phyloP scores from a whole-genome alignment of 108 stramenopile species.

The Nitzschia sp. region DNA sequence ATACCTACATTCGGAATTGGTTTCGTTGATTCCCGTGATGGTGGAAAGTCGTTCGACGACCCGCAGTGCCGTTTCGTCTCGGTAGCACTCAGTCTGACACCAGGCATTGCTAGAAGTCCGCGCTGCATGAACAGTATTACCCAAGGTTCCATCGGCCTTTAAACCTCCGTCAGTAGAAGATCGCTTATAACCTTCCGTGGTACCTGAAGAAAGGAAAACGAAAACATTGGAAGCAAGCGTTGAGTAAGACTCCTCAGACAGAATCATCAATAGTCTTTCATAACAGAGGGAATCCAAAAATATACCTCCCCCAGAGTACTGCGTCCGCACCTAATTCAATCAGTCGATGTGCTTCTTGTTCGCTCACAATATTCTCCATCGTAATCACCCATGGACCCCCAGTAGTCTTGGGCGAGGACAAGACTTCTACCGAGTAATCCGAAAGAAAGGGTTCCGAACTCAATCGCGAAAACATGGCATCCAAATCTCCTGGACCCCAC shows the following conservation, averaged over 20 bases:
- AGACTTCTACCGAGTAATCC: constrained; percentile 47
- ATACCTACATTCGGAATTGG: constrained; percentile 72
- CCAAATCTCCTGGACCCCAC: constrained; percentile 61
- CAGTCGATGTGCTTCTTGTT: constrained; percentile 66
- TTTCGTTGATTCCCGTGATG: constrained; percentile 47
- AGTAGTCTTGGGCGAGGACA: constrained; percentile 56
- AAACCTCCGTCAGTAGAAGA: constrained; percentile 29
- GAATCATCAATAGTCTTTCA: constrained; percentile 13
- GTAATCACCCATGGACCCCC: constrained; percentile 83
- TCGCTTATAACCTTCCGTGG: not conserved
- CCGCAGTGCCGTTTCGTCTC: constrained; percentile 34
- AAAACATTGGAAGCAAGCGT: no score
- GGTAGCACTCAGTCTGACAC: constrained; percentile 67
- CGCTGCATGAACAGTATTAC: not conserved
- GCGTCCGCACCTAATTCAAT: constrained; percentile 62
- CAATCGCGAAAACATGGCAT: constrained; percentile 63
- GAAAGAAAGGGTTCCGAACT: constrained; percentile 37
- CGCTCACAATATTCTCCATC: constrained; percentile 77
- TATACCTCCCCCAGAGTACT: no score
- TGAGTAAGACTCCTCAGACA: no score
- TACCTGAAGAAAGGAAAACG: no score
- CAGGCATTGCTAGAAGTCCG: constrained; percentile 64
- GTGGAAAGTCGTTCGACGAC: constrained; percentile 57
- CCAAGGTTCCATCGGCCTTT: not conserved
- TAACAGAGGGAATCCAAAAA: not conserved